These are phyloP conservation scores for Lentinula aciculospora DNA, from an alignment of 768 basidiomycete species.

Conservation along the genomic window DNA sequence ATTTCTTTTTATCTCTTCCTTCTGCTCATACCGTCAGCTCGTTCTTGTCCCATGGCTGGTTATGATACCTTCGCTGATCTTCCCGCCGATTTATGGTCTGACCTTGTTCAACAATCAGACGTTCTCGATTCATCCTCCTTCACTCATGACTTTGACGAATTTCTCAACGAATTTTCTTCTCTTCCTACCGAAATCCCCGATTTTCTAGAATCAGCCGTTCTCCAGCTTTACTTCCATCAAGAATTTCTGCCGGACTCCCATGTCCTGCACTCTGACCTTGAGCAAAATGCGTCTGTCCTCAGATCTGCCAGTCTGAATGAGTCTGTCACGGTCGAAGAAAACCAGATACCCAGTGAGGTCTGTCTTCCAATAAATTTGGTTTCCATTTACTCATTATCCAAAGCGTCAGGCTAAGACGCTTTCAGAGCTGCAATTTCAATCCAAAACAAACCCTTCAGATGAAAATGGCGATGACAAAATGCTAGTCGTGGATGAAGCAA, in stretches of 20 bases:
- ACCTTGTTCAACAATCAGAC: not conserved
- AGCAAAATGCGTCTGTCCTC: not conserved
- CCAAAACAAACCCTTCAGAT: not conserved
- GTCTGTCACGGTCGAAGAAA: not conserved
- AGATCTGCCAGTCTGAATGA: not conserved
- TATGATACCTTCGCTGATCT: not conserved
- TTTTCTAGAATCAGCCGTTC: not conserved
- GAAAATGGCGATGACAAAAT: not conserved
- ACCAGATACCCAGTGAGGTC: not conserved
- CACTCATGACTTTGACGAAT: not conserved
- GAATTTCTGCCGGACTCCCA: not conserved
- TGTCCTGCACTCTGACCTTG: not conserved
- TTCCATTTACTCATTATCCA: not conserved
- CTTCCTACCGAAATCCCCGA: not conserved
- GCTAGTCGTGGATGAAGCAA: not conserved
- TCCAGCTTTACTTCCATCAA: not conserved
- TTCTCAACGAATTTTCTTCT: not conserved
- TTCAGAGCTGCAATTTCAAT: not conserved
- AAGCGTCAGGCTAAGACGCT: not conserved
- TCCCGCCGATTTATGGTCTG: not conserved
- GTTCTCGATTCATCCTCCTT: not conserved
- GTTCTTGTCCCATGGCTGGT: not conserved
- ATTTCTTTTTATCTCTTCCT: not conserved
- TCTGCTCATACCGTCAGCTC: too few species aligned
- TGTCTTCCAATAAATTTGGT: not conserved